Base-by-base conservation (phyloP, 768 basidiomycete species). In the Boletus reticulatus region DNA sequence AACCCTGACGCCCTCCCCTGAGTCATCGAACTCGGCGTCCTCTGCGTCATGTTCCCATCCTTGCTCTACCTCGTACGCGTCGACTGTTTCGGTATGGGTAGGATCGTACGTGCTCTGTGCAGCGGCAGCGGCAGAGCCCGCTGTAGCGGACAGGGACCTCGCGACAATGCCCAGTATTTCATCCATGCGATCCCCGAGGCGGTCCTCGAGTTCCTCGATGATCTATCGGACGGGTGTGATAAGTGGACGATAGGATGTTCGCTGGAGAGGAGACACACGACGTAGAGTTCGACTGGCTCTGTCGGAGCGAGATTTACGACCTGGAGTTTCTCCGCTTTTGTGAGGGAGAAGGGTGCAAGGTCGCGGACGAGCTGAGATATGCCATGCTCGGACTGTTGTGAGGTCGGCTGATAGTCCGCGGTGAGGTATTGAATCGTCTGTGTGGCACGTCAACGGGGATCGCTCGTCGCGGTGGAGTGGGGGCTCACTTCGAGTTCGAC, bases 251-350 rank as follows among this genome's bases (percentile, higher is more conserved):
- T 4, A 1, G 3, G 38, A 4, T 10, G 47, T 8, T 16, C 42
- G 5, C 1, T 19, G 32, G 16, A n/a, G 31, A 32, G 22, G 49
- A 36, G 29, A 80, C 92, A 44, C 60, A 95, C 94, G 53, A 92
- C 88, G 65, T 97, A 95, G 24, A 97, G 83, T 68, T 94, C 92
- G 24, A 96, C 92, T 0, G 85, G 77, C 45, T 84, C 79, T 8
- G 83, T 86, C 2, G 95, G 95, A 1, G 87, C 88, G 6, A 96
- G 78, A 65, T 98, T 97, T n/a, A 92, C 86, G 36, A 97, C 80
- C 65, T 95, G 92, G 4, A 97, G 78, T 66, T 94, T 94, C 77
- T 98, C 95, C 4, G 89, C 84, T 63, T 95, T 97, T 2, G 94
- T 95, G 58, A 98, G 75, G 34, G 81, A 79, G 59, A 84, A 89